A percentile compares a stretch with the other conserved stretches of the same genome.
Evolutionary conservation across 495 filamentous ascomycete genomes (phyloP).

Genomic region (Achaetomiella virescens): DNA sequence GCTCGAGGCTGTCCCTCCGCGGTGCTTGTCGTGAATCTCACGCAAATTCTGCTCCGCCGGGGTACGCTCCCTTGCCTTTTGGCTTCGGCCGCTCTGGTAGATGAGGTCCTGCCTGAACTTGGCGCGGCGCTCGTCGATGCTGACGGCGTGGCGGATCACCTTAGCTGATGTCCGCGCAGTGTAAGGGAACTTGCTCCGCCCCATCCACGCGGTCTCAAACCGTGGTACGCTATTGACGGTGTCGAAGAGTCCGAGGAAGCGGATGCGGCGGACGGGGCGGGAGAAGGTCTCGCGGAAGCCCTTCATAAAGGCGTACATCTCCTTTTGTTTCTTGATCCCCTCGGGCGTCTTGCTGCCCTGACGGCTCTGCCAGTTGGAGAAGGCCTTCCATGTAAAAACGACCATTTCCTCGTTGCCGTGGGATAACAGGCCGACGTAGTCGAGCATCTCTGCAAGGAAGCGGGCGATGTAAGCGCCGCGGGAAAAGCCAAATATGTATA

Average conservation of each 20-base stretch:
- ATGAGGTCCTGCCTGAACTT: slow-evolving; percentile 67
- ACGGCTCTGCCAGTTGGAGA: slow-evolving; percentile 75
- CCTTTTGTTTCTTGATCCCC: slow-evolving; percentile 50
- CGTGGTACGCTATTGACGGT: slow-evolving; percentile 77
- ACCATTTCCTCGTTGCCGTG: slow-evolving; percentile 87
- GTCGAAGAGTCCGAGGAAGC: slow-evolving; percentile 65
- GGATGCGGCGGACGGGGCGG: slow-evolving; percentile 65
- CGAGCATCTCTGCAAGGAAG: slow-evolving; percentile 82
- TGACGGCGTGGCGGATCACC: slow-evolving; percentile 65
- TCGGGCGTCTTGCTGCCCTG: slow-evolving; percentile 50
- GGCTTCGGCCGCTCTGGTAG: slow-evolving; percentile 46
- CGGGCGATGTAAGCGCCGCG: slow-evolving; percentile 81
- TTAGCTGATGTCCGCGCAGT: slow-evolving; percentile 71
- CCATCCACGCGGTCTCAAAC: slow-evolving; percentile 83
- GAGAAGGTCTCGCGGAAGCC: slow-evolving; percentile 82
- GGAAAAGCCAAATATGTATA: slow-evolving; percentile 79
- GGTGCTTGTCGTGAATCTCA: slow-evolving; percentile 37
- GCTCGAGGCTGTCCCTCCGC: slow-evolving; percentile 19
- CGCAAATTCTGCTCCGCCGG: slow-evolving; percentile 35
- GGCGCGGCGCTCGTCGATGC: slow-evolving; percentile 71
- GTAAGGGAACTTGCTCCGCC: slow-evolving; percentile 74
- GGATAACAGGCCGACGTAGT: slow-evolving; percentile 71
- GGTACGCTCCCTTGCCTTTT: slow-evolving; percentile 29
- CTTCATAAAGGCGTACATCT: slow-evolving; percentile 71
- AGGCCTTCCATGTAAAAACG: slow-evolving; percentile 81